These are phyloP conservation scores for Zelonia costaricensis DNA, from an alignment of 208 protist genomes.

Conservation along the genomic window DNA sequence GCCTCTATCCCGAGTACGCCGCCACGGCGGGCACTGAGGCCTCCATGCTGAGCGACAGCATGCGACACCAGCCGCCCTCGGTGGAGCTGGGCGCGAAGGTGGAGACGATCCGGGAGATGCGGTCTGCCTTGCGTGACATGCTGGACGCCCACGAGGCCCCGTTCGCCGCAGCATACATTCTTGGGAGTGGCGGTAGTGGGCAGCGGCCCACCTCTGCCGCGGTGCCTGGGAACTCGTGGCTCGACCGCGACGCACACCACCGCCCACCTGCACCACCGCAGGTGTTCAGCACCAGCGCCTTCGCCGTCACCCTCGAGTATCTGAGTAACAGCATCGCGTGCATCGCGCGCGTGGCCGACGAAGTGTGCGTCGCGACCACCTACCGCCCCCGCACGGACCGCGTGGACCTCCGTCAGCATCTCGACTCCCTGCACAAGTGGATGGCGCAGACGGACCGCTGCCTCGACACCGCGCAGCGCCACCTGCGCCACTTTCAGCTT, in stretches of 20 bases:
- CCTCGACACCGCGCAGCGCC: conserved; percentile 38
- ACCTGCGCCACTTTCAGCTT: conserved; percentile 67
- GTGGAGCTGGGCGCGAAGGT: conserved; percentile 10
- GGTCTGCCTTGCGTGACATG: conserved; percentile 27
- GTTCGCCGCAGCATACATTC: neutral
- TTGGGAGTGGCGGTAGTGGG: neutral
- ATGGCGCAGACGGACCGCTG: conserved; percentile 37
- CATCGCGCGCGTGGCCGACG: conserved; percentile 56
- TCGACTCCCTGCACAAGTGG: conserved; percentile 43
- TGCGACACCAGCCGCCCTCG: neutral
- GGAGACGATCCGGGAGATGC: conserved; percentile 24
- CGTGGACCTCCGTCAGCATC: conserved; percentile 35
- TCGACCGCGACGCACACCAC: conserved; percentile 18
- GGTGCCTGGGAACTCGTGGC: conserved; percentile 1
- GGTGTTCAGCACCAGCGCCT: conserved; percentile 56
- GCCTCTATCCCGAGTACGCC: neutral
- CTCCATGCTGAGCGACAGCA: too few relatives aligned
- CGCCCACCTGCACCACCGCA: conserved; percentile 39
- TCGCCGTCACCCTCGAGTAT: conserved; percentile 62
- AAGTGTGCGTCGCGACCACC: conserved; percentile 60
- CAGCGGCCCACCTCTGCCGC: neutral
- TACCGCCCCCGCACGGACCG: conserved; percentile 42
- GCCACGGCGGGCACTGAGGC: neutral
- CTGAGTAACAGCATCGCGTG: conserved; percentile 42
- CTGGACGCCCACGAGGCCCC: conserved; percentile 14